A percentile compares a stretch with the other conserved stretches of the same genome.
Evolutionary conservation across 257 asterid genomes (phyloP).

Genomic region (Hygrophila difformis): DNA sequence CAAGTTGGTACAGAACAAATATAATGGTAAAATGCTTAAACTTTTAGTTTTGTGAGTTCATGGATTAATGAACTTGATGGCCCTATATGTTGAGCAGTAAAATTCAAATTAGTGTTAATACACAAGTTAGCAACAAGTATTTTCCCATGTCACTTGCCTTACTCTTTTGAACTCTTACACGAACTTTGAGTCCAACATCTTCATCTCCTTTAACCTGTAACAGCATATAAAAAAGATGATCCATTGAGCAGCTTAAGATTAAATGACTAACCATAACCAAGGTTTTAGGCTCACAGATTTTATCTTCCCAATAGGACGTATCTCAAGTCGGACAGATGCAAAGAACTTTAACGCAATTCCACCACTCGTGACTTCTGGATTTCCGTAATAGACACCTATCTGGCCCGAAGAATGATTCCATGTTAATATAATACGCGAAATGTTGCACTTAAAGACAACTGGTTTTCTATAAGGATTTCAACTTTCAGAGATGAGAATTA

Average conservation of each 20-base stretch:
- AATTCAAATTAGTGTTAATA: background rate
- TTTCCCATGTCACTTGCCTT: constrained; percentile 44
- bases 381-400: constrained; percentile 98
- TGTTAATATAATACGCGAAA: too few species aligned
- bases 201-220: constrained; percentile 87
- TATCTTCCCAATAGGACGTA: constrained; percentile 92
- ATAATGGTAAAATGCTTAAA: background rate
- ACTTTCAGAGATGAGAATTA: too few species aligned
- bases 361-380: constrained; percentile 99
- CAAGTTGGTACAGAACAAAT: constrained; percentile 3
- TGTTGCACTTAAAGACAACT: too few species aligned
- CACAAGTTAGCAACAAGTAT: background rate
- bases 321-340: constrained; percentile 97
- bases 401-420: constrained; percentile 27
- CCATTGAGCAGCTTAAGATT: constrained; percentile 7
- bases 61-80: too few species aligned
- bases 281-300: constrained; percentile 67
- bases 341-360: constrained; percentile 97
- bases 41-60: background rate
- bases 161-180: constrained; percentile 98
- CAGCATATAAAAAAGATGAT: constrained; percentile 16
- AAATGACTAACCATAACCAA: constrained; percentile 4
- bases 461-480: too few species aligned
- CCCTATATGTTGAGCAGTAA: background rate
- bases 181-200: constrained; percentile 88